Conservation (phyloP, 1,284 basidiomycete species). For the Vanrija sp. region DNA sequence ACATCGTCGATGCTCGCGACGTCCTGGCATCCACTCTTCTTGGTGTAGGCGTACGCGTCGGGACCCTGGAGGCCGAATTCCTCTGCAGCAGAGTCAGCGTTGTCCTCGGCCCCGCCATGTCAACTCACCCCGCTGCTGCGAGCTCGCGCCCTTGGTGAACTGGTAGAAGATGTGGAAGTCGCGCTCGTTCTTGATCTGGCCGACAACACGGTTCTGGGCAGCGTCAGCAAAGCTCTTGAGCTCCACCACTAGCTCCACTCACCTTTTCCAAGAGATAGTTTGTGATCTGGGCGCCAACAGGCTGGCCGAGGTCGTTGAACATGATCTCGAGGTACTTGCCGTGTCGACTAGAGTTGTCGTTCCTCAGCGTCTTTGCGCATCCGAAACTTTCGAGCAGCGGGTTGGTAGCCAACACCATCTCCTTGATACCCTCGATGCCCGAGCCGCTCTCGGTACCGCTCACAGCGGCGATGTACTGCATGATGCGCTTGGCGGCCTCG, state of each 20-base stretch:
- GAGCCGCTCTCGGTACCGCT: constrained; percentile 61
- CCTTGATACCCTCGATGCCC: constrained; percentile 90
- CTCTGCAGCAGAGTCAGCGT: constrained; percentile 55
- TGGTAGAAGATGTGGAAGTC: constrained; percentile 99
- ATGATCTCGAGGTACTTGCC: constrained; percentile 99
- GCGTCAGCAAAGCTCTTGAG: constrained; percentile 11
- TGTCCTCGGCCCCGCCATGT: too few species aligned
- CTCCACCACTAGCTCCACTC: constrained; percentile 2
- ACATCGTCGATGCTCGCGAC: constrained; percentile 88
- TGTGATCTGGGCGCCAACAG: constrained; percentile 95
- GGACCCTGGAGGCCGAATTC: constrained; percentile 95
- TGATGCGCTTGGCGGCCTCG: constrained; percentile 95
- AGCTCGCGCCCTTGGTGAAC: constrained; percentile 91
- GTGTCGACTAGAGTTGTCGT: constrained; percentile 98
- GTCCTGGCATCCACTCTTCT: constrained; percentile 83
- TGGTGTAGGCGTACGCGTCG: constrained; percentile 91
- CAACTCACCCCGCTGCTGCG: constrained; percentile 72
- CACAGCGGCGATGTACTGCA: constrained; percentile 99
- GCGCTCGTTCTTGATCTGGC: constrained; percentile 92
- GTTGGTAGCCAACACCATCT: constrained; percentile 99
- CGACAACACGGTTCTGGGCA: constrained; percentile 76
- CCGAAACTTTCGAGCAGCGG: constrained; percentile 97
- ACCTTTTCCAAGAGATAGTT: constrained; percentile 96
- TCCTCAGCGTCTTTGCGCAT: constrained; percentile 96
- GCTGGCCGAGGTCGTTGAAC: constrained; percentile 90